Evolutionary conservation across 2,329 filamentous ascomycete genomes (phyloP), one percentile per base, ranked within the genome.

Genomic region (Cyphellophora europaea): DNA sequence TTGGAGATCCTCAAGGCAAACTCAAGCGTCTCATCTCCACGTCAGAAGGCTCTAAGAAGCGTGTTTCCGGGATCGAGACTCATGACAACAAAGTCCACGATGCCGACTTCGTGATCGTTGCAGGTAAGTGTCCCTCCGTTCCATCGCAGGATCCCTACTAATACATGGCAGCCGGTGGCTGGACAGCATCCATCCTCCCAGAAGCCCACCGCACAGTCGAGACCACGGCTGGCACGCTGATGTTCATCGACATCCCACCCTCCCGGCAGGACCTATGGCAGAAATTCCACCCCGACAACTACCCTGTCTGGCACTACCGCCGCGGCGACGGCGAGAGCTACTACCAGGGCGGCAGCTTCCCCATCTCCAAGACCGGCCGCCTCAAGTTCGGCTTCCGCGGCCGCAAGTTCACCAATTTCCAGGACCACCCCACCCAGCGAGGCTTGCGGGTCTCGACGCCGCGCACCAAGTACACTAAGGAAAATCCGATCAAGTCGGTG

Each of bases 211-310:
- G 35, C 2, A 42, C 57, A 0, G 48, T 57, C 6, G 60, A 64
- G 43, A 53, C 61, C 1, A 63, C 61, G 12, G 55, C 51, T 16
- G 59, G 61, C 11, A 56, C 50, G 10, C 50, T 64, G 10, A 42
- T 57, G 17, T 54, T 53, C 12, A 52, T 62, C 14, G 47, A 58
- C n/a, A 36, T 62, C 2, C 56, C 55, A 2, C 19, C 41, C 1
- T 18, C 46, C 2, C 38, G 56, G 10, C 42, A 36, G n/a, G 52
- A 56, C 27, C 48, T 63, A 2, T 55, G 55, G 51, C 35, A 54
- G 2, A 54, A 48, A 16, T 62, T 55, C 34, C 37, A 47, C 10
- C 53, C 56, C 2, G 49, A 55, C 4, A 53, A 51, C 11, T 61
- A 58, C 30, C 57, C 59, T 2, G 51, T 55, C 5, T 62, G 55